phyloP scores from a whole-genome alignment of 306 rosid species.

The Ormosia semicastrata region DNA sequence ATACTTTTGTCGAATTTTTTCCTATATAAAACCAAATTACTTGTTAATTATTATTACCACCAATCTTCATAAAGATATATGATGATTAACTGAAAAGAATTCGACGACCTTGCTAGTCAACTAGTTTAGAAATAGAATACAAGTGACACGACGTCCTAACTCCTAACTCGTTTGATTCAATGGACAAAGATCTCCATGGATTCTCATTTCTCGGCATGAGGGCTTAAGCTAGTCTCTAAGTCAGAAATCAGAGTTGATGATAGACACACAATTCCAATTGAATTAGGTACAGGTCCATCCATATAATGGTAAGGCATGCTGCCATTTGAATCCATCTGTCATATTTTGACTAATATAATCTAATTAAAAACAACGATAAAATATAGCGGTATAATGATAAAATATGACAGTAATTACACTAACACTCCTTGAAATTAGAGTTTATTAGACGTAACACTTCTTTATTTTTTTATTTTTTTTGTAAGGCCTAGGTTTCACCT shows the following conservation, averaged over 20 bases:
- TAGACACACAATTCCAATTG: background rate
- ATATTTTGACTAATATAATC: background rate
- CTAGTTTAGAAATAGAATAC: background rate
- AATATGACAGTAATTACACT: too few species aligned
- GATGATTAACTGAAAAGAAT: background rate
- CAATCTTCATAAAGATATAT: background rate
- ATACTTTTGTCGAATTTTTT: background rate
- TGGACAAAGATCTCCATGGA: slow-evolving; percentile 1
- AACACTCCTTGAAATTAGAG: too few species aligned
- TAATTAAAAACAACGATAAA: background rate
- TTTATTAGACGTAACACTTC: too few species aligned
- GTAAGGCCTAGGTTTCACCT: too few species aligned
- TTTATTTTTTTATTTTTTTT: too few species aligned
- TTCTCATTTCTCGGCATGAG: background rate
- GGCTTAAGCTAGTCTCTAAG: background rate
- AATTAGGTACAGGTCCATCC: background rate
- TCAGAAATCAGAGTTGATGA: background rate
- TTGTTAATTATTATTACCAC: background rate
- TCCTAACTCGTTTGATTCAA: background rate
- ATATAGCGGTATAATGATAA: background rate
- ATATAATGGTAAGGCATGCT: background rate
- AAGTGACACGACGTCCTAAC: background rate
- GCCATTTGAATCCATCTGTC: background rate
- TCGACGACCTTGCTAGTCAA: slow-evolving; percentile 2
- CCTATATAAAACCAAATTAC: background rate